Conservation (phyloP, 169 alveolate species). For the Plasmodium sp. region DNA sequence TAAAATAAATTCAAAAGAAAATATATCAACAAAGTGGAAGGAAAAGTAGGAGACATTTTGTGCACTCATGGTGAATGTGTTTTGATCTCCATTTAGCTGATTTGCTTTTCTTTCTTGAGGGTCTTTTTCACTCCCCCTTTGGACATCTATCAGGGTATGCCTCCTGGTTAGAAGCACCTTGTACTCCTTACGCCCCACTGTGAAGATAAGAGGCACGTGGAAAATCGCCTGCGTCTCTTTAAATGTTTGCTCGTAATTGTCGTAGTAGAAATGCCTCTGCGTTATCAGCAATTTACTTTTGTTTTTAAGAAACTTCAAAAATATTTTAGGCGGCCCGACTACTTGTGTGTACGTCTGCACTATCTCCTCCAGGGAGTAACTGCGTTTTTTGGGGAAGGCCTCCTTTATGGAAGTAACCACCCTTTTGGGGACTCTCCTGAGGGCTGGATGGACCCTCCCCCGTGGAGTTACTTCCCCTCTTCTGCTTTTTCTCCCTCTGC, state of each 20-base stretch:
- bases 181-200: slow-evolving; percentile 2
- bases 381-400: not conserved
- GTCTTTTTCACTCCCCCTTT: not conserved
- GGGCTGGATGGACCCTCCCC: not conserved
- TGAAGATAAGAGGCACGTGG: slow-evolving; percentile 42
- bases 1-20: slow-evolving; percentile 24
- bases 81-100: not conserved
- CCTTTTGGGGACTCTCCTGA: not conserved
- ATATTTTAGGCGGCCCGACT: slow-evolving; percentile 66
- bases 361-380: not conserved
- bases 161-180: slow-evolving; percentile 25
- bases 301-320: slow-evolving; percentile 46
- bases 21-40: slow-evolving; percentile 52
- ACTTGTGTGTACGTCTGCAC: slow-evolving; percentile 8
- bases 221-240: slow-evolving; percentile 25
- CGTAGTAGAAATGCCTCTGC: slow-evolving; percentile 64
- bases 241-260: slow-evolving; percentile 34
- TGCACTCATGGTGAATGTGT: not conserved
- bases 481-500: not conserved
- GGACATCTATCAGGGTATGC: slow-evolving; percentile 9
- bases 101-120: not conserved
- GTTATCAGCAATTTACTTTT: slow-evolving; percentile 27
- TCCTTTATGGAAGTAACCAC: not conserved
- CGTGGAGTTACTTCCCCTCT: not conserved
- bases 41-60: slow-evolving; percentile 29